phyloP scores from a whole-genome alignment of 805 yeast genomes.

The Candida khao-thaluensis region DNA sequence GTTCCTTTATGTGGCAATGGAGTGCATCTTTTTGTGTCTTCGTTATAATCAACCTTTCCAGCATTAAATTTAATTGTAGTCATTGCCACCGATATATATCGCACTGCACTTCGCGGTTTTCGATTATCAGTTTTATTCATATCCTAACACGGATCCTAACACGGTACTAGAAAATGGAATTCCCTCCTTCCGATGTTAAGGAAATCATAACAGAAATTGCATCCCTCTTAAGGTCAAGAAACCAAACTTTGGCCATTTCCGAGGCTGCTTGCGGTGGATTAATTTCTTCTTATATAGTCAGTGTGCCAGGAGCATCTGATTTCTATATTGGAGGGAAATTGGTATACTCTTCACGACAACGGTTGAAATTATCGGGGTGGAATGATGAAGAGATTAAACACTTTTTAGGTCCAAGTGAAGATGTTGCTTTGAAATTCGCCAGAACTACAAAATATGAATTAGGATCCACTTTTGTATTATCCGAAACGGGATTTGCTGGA shows the following conservation, averaged over 20 bases:
- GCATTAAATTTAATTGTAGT: conserved; percentile 63
- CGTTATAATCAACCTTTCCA: conserved; percentile 69
- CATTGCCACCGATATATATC: conserved; percentile 6
- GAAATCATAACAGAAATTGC: conserved; percentile 58
- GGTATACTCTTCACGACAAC: conserved; percentile 72
- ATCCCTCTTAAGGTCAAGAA: conserved; percentile 46
- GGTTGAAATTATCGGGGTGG: conserved; percentile 80
- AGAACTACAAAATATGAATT: conserved; percentile 75
- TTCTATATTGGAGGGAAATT: conserved; percentile 84
- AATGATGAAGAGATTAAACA: conserved; percentile 61
- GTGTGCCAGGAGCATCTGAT: conserved; percentile 81
- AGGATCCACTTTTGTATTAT: conserved; percentile 77
- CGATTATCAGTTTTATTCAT: no score
- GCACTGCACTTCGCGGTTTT: conserved; percentile 1
- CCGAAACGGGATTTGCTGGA: conserved; percentile 90
- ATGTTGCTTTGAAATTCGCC: conserved; percentile 73
- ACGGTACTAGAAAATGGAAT: conserved; percentile 35
- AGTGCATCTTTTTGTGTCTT: conserved; percentile 58
- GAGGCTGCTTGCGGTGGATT: conserved; percentile 93
- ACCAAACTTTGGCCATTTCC: conserved; percentile 72
- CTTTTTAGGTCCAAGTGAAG: conserved; percentile 81
- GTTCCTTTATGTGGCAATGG: conserved; percentile 72
- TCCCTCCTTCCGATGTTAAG: conserved; percentile 61
- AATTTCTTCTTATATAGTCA: conserved; percentile 73
- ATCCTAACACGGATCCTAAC: no score